phyloP scores from a whole-genome alignment of 163 green algal species.

The Chlamydomonas reinhardtii region DNA sequence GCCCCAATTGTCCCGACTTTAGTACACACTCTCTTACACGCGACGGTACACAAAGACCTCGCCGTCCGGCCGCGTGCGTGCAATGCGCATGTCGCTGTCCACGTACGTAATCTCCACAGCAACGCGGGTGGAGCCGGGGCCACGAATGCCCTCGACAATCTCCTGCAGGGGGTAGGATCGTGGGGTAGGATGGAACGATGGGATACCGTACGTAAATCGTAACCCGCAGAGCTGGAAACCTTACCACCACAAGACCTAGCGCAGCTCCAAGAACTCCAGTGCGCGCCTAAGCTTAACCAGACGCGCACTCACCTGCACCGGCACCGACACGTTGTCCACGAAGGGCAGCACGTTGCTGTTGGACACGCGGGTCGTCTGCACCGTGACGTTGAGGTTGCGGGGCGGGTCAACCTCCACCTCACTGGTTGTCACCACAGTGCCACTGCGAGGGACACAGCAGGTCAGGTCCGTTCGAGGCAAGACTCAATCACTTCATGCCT shows the following conservation, averaged over 20 bases:
- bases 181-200: no score
- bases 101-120: constrained; percentile 46
- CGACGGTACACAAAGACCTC: constrained; percentile 51
- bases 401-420: constrained; percentile 15
- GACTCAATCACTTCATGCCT: no score
- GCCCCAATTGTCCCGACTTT: no score
- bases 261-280: no score
- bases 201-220: no score
- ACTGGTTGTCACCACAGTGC: constrained; percentile 56
- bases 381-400: constrained; percentile 23
- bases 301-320: constrained; percentile 37
- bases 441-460: not conserved
- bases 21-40: not conserved
- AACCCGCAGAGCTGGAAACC: no score
- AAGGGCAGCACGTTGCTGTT: constrained; percentile 55
- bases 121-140: constrained; percentile 38
- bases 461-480: no score
- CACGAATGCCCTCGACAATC: constrained; percentile 47
- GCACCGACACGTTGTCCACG: constrained; percentile 48
- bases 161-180: no score
- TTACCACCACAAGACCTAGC: no score
- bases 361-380: constrained; percentile 44
- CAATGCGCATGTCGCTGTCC: constrained; percentile 43
- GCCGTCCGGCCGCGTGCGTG: constrained; percentile 43
- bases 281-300: no score